phyloP scores from a whole-genome alignment of 192 early-diverging fungal species.

The Entomortierella parvispora region DNA sequence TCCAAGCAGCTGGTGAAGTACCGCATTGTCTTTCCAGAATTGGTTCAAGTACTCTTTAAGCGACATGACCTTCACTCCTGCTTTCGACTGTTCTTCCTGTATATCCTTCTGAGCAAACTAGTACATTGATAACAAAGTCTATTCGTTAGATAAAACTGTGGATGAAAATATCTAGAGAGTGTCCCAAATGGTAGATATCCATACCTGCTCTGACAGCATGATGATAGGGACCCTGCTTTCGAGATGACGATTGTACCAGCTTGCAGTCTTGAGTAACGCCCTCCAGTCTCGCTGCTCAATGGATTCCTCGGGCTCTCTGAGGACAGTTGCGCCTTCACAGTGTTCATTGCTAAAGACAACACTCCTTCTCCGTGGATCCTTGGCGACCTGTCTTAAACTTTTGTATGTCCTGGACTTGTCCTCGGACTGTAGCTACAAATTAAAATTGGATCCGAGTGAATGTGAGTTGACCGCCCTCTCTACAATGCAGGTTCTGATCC shows the following conservation, averaged over 20 bases:
- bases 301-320: slow-evolving; percentile 50
- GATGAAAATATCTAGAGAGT: background rate
- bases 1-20: slow-evolving; percentile 56
- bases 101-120: slow-evolving; percentile 42
- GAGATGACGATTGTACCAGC: slow-evolving; percentile 71
- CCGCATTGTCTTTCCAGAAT: slow-evolving; percentile 49
- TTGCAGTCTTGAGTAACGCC: slow-evolving; percentile 61
- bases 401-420: slow-evolving; percentile 70
- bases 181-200: no score
- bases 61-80: slow-evolving; percentile 50
- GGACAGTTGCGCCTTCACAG: slow-evolving; percentile 57
- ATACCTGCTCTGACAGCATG: slow-evolving; percentile 59
- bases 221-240: slow-evolving; percentile 43
- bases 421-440: slow-evolving; percentile 63
- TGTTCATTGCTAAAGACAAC: slow-evolving; percentile 78
- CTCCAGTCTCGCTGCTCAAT: slow-evolving; percentile 61
- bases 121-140: slow-evolving; percentile 8
- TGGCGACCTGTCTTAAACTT: slow-evolving; percentile 67
- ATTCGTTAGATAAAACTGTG: background rate
- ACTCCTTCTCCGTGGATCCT: slow-evolving; percentile 63
- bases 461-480: background rate
- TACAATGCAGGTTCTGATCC: background rate
- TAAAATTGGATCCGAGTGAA: background rate
- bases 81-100: background rate
- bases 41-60: slow-evolving; percentile 53